These are phyloP conservation scores for Xylona heveae DNA, from an alignment of 495 filamentous ascomycete genomes.

Conservation along the genomic window DNA sequence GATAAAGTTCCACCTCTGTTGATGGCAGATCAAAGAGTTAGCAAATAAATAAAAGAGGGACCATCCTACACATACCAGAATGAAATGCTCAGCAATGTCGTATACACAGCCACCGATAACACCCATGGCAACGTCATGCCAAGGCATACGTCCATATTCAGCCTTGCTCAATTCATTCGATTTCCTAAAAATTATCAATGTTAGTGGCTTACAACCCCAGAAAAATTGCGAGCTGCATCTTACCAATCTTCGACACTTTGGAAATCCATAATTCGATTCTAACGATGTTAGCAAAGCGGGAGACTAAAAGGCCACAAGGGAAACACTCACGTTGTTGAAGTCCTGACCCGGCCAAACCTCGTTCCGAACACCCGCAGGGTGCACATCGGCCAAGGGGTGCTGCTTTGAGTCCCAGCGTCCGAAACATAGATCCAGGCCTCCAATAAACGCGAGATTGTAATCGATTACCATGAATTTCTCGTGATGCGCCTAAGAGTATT, in stretches of 20 bases:
- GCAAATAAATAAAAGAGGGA: neutral
- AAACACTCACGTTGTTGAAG: slow-evolving; percentile 37
- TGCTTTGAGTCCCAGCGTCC: slow-evolving; percentile 79
- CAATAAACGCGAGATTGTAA: slow-evolving; percentile 75
- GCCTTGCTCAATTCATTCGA: slow-evolving; percentile 81
- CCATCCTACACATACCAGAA: slow-evolving; percentile 22
- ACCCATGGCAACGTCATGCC: slow-evolving; percentile 91
- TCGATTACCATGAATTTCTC: slow-evolving; percentile 94
- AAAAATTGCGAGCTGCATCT: neutral
- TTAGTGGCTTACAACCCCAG: neutral
- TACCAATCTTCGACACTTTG: slow-evolving; percentile 63
- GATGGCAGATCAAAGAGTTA: neutral
- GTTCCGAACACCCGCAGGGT: slow-evolving; percentile 58
- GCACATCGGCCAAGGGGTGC: slow-evolving; percentile 70
- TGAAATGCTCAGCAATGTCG: slow-evolving; percentile 92
- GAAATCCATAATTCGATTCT: slow-evolving; percentile 87
- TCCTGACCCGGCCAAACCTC: slow-evolving; percentile 93
- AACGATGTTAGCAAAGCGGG: slow-evolving; percentile 18
- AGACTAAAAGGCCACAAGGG: neutral
- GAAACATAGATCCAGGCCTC: slow-evolving; percentile 89
- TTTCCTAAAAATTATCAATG: slow-evolving; percentile 23
- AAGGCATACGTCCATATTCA: slow-evolving; percentile 88
- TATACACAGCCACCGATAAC: slow-evolving; percentile 74
- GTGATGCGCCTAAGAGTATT: slow-evolving; percentile 47
- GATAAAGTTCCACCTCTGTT: slow-evolving; percentile 62